Conservation (phyloP, 148 eudicot genomes). For the Vaccinium myrtillus region DNA sequence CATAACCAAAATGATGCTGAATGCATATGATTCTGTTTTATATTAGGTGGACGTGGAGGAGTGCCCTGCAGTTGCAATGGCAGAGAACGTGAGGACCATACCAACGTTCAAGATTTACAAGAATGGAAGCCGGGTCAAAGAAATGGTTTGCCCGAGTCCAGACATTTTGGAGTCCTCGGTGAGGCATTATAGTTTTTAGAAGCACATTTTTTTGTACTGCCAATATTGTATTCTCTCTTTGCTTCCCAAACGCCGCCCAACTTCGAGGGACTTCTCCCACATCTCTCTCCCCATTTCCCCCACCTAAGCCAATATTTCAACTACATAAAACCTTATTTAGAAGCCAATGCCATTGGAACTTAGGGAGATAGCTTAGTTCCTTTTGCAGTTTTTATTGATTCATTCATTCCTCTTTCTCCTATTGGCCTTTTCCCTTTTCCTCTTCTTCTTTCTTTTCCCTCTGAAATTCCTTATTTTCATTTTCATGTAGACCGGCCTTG, state of each 20-base stretch:
- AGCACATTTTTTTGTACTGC: slow-evolving; percentile 14
- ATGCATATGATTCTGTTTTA: not conserved
- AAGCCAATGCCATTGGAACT: slow-evolving; percentile 34
- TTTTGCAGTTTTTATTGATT: slow-evolving; percentile 43
- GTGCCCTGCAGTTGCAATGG: slow-evolving; percentile 47
- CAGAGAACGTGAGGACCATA: slow-evolving; percentile 64
- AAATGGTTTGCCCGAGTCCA: slow-evolving; percentile 67
- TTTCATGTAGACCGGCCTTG: slow-evolving; percentile 15
- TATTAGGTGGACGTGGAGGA: slow-evolving; percentile 75
- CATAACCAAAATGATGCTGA: not conserved
- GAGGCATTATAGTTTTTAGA: slow-evolving; percentile 73
- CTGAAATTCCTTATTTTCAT: not conserved
- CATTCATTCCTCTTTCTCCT: slow-evolving; percentile 46
- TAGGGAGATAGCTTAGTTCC: slow-evolving; percentile 37
- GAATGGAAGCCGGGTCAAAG: slow-evolving; percentile 69
- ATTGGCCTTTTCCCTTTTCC: slow-evolving; percentile 23
- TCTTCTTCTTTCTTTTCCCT: too few relatives aligned
- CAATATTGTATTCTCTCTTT: slow-evolving; percentile 24
- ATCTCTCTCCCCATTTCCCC: slow-evolving; percentile 8
- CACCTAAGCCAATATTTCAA: slow-evolving; percentile 14
- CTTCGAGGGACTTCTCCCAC: slow-evolving; percentile 24
- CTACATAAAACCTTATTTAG: slow-evolving; percentile 37
- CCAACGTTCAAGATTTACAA: slow-evolving; percentile 89
- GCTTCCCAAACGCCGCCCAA: slow-evolving; percentile 13
- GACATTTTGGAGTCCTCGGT: slow-evolving; percentile 82